A percentile compares a stretch with the other conserved stretches of the same genome.
Evolutionary conservation across 305 asterid species (phyloP).

Genomic region (Fraxinus nigra): DNA sequence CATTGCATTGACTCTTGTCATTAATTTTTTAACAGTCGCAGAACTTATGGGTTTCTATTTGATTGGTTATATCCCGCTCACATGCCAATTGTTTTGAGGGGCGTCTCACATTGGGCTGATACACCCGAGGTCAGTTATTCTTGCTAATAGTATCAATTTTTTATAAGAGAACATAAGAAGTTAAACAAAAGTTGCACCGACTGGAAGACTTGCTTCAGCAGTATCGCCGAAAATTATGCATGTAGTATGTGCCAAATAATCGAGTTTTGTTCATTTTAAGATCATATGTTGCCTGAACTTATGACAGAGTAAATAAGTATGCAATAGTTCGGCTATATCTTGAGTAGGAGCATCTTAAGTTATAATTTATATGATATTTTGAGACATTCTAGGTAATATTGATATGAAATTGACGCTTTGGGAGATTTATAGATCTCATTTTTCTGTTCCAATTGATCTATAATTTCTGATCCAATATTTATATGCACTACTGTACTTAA

Average conservation of each 20-base stretch:
- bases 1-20: conserved; percentile 24
- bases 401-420: neutral
- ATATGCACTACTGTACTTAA: neutral
- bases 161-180: neutral
- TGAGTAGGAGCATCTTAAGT: neutral
- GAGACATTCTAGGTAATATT: neutral
- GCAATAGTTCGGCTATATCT: neutral
- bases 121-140: conserved; percentile 71
- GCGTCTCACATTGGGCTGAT: conserved; percentile 93
- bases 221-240: neutral
- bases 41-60: conserved; percentile 82
- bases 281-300: neutral
- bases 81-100: conserved; percentile 83
- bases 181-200: neutral
- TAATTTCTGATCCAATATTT: neutral
- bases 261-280: neutral
- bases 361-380: neutral
- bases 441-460: neutral
- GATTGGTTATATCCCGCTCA: conserved; percentile 98
- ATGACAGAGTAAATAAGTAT: neutral
- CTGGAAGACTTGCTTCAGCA: neutral
- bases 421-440: neutral
- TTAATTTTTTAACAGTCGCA: conserved; percentile 63
- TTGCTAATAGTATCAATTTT: neutral
- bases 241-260: neutral